Base-by-base conservation (phyloP, 352 stramenopile species). In the Halophytophthora polymorphica region DNA sequence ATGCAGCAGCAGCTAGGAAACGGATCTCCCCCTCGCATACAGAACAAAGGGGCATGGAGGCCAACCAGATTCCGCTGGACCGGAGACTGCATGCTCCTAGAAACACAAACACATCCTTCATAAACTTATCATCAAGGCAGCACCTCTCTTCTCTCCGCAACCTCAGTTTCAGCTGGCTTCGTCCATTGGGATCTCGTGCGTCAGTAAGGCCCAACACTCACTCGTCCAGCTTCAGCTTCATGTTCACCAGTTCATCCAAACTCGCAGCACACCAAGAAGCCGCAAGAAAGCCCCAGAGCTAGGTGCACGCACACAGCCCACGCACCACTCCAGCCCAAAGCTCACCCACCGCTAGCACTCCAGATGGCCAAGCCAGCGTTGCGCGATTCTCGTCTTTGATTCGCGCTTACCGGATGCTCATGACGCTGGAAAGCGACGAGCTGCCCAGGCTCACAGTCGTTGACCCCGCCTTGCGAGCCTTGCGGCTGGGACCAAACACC, bases 401-500 rank as follows among this genome's bases (percentile, higher is more conserved):
- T 43, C 7, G 42, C 29, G 19, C 46, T 83, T 86, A 91, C 70
- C 80, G 73, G 55, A 91, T 91, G 58, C 77, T 89, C 80, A 91
- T 88, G 35, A 89, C 80, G 43, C 66, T 87, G 55, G 80, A 89
- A 15, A 91, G 64, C 25, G 77, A 83, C 19, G 80, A 85, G 50
- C 71, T 77, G 36, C 76, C 71, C 33, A 91, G 56, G 54, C 87
- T 73, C 21, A 60, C 62, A 34, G 66, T 73, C 14, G 57, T 68
- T 15, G 73, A 83, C 23, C 71, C 74, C 21, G 69, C 64, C 52
- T 90, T 92, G 29, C 66, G 76, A 19, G 69, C 66, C 54, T 92
- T 92, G 48, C 86, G 68, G 71, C 87, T 88, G 15, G 83, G 71
- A 41, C 87, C 96, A 67, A 99, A 99, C 6, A 99, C 85, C 56